Evolutionary conservation across 2,329 filamentous ascomycete species (phyloP), one percentile per base, ranked within the genome.

Genomic region (Pezicula neosporulosa): DNA sequence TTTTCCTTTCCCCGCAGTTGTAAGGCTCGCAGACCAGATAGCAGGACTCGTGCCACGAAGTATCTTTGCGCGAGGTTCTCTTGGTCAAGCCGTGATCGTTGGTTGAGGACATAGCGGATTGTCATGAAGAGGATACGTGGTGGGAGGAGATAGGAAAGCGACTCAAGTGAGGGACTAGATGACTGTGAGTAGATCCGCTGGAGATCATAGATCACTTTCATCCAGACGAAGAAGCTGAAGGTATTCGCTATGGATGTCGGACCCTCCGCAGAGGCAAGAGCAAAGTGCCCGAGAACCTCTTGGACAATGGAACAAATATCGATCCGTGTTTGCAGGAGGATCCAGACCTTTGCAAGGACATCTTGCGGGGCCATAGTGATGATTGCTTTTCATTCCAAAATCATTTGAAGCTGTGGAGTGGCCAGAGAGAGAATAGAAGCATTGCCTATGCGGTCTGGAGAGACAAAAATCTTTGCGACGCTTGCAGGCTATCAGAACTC

Each of bases 121-220:
- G 9, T 35, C 19, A 33, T 24, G 21, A 15, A 15, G n/a, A 12
- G 9, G 18, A 47, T 18, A 36, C 30, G 10, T 13, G 28, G 28
- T 37, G 13, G 35, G 13, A 37, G 35, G 35, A 37, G 35, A 16
- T 37, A 37, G 13, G 16, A 37, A 16, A 15, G 35, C 35, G 35
- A 37, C 16, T 37, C 35, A 16, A 37, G 13, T 16, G 33, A 38
- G 21, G 45, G 33, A 5, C 24, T 24, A 15, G 28, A 35, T 3
- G 18, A 4, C 16, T 47, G 30, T 15, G 37, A 13, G 27, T 47
- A 27, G n/a, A 33, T 19, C 18, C 45, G 45, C n/a, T 47, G 45
- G 15, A 47, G 12, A 28, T 47, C 45, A n/a, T 36, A 47, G 18
- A 47, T 21, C 13, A 47, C 18, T 15, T 35, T 47, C n/a, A 47